These are phyloP conservation scores for Hypsizygus marmoreus DNA, from an alignment of 768 basidiomycete species.

Conservation along the genomic window DNA sequence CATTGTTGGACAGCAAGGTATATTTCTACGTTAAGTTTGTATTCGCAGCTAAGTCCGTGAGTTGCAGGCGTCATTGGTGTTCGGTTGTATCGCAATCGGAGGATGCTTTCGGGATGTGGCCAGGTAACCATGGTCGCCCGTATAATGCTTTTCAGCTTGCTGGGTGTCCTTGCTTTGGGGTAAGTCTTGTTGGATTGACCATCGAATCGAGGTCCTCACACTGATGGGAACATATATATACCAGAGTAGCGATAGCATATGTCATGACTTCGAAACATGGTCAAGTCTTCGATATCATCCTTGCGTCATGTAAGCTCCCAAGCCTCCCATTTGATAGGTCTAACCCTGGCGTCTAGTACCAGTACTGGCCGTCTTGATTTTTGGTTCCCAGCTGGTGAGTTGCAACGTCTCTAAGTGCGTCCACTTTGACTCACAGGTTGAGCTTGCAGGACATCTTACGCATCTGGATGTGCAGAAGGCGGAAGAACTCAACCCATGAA, in stretches of 20 bases:
- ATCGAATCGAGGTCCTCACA: background rate
- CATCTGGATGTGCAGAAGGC: no score
- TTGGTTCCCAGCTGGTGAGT: no score
- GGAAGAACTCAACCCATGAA: no score
- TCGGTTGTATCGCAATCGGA: constrained; percentile 26
- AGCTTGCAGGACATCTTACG: no score
- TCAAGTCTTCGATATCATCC: constrained; percentile 24
- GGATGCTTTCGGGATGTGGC: constrained; percentile 10
- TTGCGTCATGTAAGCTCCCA: constrained; percentile 20
- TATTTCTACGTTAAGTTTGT: background rate
- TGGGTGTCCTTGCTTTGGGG: constrained; percentile 28
- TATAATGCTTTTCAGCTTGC: constrained; percentile 29
- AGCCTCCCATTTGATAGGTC: background rate
- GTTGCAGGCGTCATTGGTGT: constrained; percentile 22
- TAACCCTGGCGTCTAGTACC: constrained; percentile 20
- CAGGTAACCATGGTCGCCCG: constrained; percentile 27
- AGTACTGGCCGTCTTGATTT: constrained; percentile 22
- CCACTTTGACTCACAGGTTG: no score
- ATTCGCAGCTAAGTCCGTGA: background rate
- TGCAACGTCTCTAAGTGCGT: no score
- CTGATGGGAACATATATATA: background rate
- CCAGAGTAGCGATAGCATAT: constrained; percentile 23
- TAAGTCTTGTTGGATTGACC: constrained; percentile 8
- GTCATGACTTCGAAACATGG: constrained; percentile 21
- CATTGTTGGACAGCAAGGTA: constrained; percentile 25